Evolutionary conservation across 75 land plant species (phyloP).

Genomic region (Sequoia sempervirens): DNA sequence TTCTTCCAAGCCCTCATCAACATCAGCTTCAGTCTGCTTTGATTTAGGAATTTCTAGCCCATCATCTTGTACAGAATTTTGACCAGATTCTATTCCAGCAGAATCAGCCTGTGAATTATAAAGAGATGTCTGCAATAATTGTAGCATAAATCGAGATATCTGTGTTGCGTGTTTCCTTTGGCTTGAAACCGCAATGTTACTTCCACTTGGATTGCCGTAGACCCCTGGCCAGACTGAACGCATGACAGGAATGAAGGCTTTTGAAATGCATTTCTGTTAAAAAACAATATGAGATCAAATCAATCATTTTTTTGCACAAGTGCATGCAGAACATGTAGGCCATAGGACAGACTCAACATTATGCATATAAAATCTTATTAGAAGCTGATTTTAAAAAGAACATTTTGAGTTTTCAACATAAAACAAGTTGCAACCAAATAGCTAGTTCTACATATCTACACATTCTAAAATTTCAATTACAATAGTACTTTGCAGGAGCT

Average conservation of each 20-base stretch:
- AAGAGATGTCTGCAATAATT: conserved; percentile 78
- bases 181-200: conserved; percentile 36
- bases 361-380: neutral
- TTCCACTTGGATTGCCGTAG: conserved; percentile 53
- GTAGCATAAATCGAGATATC: conserved; percentile 77
- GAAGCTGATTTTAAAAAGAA: neutral
- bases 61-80: conserved; percentile 7
- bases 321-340: neutral
- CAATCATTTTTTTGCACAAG: neutral
- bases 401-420: neutral
- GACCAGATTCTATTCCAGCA: conserved; percentile 7
- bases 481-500: neutral
- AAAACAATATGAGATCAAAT: neutral
- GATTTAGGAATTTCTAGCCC: neutral
- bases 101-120: conserved; percentile 24
- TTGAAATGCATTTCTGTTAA: conserved; percentile 66
- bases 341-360: neutral
- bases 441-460: neutral
- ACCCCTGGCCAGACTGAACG: conserved; percentile 91
- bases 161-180: conserved; percentile 69
- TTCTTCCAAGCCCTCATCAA: conserved; percentile 62
- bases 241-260: conserved; percentile 75
- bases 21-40: conserved; percentile 14
- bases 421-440: neutral
- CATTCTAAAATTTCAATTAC: neutral